A percentile compares a stretch with the other conserved stretches of the same genome.
These are phyloP conservation scores for Sphenostylis stenocarpa DNA, from an alignment of 306 rosid species.

Conservation along the genomic window DNA sequence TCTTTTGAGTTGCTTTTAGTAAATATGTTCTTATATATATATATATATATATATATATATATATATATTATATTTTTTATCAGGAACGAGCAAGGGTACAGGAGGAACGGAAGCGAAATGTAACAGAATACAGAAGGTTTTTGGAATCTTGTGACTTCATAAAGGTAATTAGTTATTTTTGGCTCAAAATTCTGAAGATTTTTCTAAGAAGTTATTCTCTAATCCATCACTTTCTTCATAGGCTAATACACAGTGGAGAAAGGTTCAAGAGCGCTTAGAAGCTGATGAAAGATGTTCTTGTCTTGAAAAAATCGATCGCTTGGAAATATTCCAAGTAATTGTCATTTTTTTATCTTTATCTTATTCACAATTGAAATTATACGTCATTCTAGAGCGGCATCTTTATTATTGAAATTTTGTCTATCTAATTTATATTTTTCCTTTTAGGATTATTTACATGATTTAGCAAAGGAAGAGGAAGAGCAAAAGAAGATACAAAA, in stretches of 20 bases:
- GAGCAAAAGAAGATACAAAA: conserved; percentile 86
- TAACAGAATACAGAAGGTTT: conserved; percentile 64
- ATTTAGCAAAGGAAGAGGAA: conserved; percentile 90
- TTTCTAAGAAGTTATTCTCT: conserved; percentile 24
- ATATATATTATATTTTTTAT: no score
- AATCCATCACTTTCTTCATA: conserved; percentile 37
- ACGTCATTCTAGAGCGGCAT: background rate
- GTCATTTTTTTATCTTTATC: background rate
- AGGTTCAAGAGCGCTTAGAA: conserved; percentile 90
- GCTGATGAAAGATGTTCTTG: conserved; percentile 89
- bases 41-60: no score
- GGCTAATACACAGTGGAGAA: conserved; percentile 95
- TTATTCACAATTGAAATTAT: conserved; percentile 23
- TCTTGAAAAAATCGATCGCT: conserved; percentile 84
- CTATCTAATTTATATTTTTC: conserved; percentile 33
- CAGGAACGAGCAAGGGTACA: conserved; percentile 80
- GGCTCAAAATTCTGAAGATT: conserved; percentile 17
- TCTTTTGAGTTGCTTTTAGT: conserved; percentile 31
- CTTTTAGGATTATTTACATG: conserved; percentile 73
- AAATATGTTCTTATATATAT: conserved; percentile 16
- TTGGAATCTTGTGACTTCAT: conserved; percentile 92
- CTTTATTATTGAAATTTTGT: conserved; percentile 22
- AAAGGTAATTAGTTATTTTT: conserved; percentile 52
- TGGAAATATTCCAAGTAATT: conserved; percentile 77
- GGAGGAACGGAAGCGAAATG: conserved; percentile 67